Evolutionary conservation across 768 basidiomycete species (phyloP).

Genomic region (Pulveroboletus sp.): DNA sequence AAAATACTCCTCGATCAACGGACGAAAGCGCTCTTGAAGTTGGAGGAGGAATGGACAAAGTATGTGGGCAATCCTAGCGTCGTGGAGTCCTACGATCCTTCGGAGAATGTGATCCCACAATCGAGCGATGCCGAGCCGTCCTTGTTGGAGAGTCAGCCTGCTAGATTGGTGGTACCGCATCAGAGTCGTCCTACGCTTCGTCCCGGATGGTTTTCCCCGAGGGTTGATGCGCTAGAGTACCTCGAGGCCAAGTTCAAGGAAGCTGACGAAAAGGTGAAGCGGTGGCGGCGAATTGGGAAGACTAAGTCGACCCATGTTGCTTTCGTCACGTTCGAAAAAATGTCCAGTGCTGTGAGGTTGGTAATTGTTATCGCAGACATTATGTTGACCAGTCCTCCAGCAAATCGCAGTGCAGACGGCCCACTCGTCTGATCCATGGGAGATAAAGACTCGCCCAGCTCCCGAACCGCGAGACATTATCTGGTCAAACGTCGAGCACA

Average conservation of each 20-base stretch:
- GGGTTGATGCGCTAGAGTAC: slow-evolving; percentile 87
- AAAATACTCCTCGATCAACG: slow-evolving; percentile 71
- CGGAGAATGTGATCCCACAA: slow-evolving; percentile 46
- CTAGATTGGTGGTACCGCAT: slow-evolving; percentile 68
- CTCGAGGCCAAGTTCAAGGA: slow-evolving; percentile 76
- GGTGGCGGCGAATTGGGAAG: slow-evolving; percentile 62
- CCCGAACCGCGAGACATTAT: slow-evolving; percentile 96
- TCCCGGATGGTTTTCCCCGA: slow-evolving; percentile 66
- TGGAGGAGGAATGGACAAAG: slow-evolving; percentile 84
- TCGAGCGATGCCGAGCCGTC: slow-evolving; percentile 50
- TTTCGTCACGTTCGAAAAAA: slow-evolving; percentile 96
- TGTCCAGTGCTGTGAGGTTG: slow-evolving; percentile 78
- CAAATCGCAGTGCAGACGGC: slow-evolving; percentile 89
- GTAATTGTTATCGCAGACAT: neutral
- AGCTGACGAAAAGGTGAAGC: slow-evolving; percentile 80
- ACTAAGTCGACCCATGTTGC: slow-evolving; percentile 82
- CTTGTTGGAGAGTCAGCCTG: slow-evolving; percentile 48
- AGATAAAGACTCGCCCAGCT: slow-evolving; percentile 67
- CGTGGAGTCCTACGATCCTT: slow-evolving; percentile 76
- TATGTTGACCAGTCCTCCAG: slow-evolving; percentile 29
- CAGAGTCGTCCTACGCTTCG: slow-evolving; percentile 73
- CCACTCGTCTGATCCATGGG: slow-evolving; percentile 63
- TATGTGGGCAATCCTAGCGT: slow-evolving; percentile 94
- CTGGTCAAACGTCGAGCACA: slow-evolving; percentile 84
- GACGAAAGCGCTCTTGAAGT: slow-evolving; percentile 70